These are phyloP conservation scores for Mrakia gelida DNA, from an alignment of 768 basidiomycete species.

Conservation along the genomic window DNA sequence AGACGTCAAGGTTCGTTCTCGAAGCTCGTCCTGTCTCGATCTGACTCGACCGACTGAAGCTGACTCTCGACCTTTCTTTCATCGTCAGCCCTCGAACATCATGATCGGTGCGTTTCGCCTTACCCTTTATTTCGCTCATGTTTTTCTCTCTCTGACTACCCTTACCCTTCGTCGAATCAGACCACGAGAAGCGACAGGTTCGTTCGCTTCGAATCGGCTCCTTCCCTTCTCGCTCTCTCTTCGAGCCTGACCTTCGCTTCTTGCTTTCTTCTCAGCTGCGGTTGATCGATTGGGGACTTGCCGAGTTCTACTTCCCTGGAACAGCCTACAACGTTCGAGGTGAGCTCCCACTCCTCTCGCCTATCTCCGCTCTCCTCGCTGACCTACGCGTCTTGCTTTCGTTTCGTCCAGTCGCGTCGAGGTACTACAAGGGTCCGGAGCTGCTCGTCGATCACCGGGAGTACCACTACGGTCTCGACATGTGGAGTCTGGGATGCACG, in stretches of 20 bases:
- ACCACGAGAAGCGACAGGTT: constrained; percentile 93
- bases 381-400: too few species aligned
- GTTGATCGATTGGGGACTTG: constrained; percentile 97
- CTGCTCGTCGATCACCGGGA: constrained; percentile 96
- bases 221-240: neutral
- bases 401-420: constrained; percentile 62
- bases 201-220: constrained; percentile 32
- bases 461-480: constrained; percentile 94
- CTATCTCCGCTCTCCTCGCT: too few species aligned
- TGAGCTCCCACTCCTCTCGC: too few species aligned
- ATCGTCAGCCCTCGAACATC: constrained; percentile 79
- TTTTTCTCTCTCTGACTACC: too few species aligned
- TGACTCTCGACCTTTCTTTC: neutral
- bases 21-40: too few species aligned
- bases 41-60: neutral
- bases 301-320: constrained; percentile 92
- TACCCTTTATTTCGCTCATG: too few species aligned
- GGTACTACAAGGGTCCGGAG: constrained; percentile 98
- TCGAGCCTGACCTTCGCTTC: neutral
- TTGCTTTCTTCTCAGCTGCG: constrained; percentile 60
- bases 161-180: constrained; percentile 39
- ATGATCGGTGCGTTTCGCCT: constrained; percentile 63
- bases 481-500: constrained; percentile 99
- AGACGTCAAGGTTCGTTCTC: constrained; percentile 67
- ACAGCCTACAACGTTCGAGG: constrained; percentile 92